Evolutionary conservation across 2,329 filamentous ascomycete species (phyloP).

Genomic region (Grosmannia clavigera): DNA sequence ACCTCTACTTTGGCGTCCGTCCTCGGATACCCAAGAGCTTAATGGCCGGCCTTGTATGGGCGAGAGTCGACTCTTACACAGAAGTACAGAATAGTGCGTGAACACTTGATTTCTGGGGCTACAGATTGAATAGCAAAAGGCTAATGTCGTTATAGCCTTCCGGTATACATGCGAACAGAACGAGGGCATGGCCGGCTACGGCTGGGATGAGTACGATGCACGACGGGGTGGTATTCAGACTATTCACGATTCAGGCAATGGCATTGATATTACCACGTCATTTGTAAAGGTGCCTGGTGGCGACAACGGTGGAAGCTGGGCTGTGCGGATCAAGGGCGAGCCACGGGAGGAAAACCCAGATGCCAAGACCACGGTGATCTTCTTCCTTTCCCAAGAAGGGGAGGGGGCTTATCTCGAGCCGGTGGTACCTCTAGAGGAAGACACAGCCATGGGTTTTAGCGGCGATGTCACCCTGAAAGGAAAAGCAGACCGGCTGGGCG

Average conservation of each 20-base stretch:
- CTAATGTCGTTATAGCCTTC: conserved; percentile 43
- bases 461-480: conserved; percentile 60
- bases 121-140: not conserved
- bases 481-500: conserved; percentile 57
- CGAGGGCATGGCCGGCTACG: conserved; percentile 87
- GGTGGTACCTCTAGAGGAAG: conserved; percentile 24
- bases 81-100: conserved; percentile 58
- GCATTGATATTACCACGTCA: conserved; percentile 79
- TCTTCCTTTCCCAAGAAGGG: conserved; percentile 74
- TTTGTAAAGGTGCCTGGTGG: conserved; percentile 91
- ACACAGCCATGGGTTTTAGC: conserved; percentile 29
- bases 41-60: conserved; percentile 78
- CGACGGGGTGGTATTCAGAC: conserved; percentile 77
- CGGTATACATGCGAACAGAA: conserved; percentile 94
- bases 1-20: conserved; percentile 85
- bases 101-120: not conserved
- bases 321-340: conserved; percentile 70
- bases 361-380: conserved; percentile 65
- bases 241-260: conserved; percentile 81
- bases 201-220: conserved; percentile 95
- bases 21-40: conserved; percentile 73
- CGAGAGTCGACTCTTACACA: conserved; percentile 65
- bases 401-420: conserved; percentile 46
- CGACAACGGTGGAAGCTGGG: conserved; percentile 81
- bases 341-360: conserved; percentile 58